A percentile compares a stretch with the other conserved stretches of the same genome.
phyloP scores from a whole-genome alignment of 768 basidiomycete genomes.

The Rhodosporidiobolus odoratus region DNA sequence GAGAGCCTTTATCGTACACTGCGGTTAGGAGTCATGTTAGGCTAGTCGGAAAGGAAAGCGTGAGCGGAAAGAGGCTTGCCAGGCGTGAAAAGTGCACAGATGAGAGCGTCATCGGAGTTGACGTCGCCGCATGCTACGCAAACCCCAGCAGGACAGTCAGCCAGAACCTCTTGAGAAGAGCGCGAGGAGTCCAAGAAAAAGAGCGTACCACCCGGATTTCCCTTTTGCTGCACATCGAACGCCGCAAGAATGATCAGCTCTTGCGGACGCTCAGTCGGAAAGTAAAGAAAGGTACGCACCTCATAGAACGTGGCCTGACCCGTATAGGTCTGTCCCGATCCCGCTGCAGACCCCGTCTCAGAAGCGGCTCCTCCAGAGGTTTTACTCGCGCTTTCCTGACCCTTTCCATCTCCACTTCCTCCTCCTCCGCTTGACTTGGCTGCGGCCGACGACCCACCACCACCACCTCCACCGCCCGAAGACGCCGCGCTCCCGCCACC shows the following conservation, averaged over 20 bases:
- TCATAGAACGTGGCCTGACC: constrained; percentile 5
- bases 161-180: no score
- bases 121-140: neutral
- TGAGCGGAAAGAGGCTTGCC: neutral
- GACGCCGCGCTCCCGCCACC: no score
- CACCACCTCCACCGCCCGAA: no score
- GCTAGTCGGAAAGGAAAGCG: neutral
- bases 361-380: neutral
- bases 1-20: neutral
- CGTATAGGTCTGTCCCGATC: neutral
- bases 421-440: no score
- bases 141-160: no score
- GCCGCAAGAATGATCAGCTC: neutral
- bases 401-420: neutral
- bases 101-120: neutral
- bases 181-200: no score
- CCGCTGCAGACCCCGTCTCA: neutral
- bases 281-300: neutral
- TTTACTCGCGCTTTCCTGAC: neutral
- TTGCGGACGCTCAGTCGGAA: no score
- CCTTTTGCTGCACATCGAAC: neutral
- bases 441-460: no score
- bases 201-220: neutral
- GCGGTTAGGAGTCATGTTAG: neutral
- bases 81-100: neutral